These are phyloP conservation scores for Melocanna baccifera DNA, from an alignment of 176 grass and related monocot genomes.

Conservation along the genomic window DNA sequence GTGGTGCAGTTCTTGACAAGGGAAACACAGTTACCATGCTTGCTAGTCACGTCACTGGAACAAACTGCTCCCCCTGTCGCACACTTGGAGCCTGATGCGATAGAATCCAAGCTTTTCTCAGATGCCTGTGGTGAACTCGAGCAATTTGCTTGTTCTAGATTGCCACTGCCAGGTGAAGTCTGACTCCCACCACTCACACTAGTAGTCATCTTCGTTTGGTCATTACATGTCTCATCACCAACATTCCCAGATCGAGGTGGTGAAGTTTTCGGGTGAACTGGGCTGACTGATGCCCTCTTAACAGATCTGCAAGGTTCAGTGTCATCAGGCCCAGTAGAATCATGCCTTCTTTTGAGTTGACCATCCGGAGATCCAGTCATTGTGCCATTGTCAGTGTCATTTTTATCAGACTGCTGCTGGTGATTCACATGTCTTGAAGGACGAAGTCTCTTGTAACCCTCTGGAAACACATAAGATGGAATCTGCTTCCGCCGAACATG, in stretches of 20 bases:
- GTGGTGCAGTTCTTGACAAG: constrained; percentile 23
- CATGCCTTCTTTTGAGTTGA: constrained; percentile 40
- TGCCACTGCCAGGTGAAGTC: constrained; percentile 17
- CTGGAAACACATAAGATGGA: constrained; percentile 84
- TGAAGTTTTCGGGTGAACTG: constrained; percentile 38
- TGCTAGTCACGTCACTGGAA: constrained; percentile 25
- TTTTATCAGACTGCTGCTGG: constrained; percentile 48
- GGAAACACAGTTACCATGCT: constrained; percentile 17
- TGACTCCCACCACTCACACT: constrained; percentile 31
- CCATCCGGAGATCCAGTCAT: constrained; percentile 27
- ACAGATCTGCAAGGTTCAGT: constrained; percentile 21
- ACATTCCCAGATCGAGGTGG: constrained; percentile 20
- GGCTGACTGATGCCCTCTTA: constrained; percentile 55
- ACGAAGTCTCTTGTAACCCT: constrained; percentile 71
- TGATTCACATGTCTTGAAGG: constrained; percentile 42
- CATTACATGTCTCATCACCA: neutral
- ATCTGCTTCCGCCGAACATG: constrained; percentile 90
- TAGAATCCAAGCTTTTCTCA: constrained; percentile 36
- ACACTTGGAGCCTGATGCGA: constrained; percentile 6
- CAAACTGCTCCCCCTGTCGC: neutral
- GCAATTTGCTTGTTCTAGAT: constrained; percentile 9
- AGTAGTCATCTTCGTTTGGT: constrained; percentile 14
- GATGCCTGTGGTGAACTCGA: constrained; percentile 37
- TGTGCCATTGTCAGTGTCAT: constrained; percentile 31
- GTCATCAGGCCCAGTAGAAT: constrained; percentile 30